Percentiles rank a stretch among this genome's conserved stretches.
phyloP scores from a whole-genome alignment of 768 basidiomycete species.

The Strobilomyces echinocephalus region DNA sequence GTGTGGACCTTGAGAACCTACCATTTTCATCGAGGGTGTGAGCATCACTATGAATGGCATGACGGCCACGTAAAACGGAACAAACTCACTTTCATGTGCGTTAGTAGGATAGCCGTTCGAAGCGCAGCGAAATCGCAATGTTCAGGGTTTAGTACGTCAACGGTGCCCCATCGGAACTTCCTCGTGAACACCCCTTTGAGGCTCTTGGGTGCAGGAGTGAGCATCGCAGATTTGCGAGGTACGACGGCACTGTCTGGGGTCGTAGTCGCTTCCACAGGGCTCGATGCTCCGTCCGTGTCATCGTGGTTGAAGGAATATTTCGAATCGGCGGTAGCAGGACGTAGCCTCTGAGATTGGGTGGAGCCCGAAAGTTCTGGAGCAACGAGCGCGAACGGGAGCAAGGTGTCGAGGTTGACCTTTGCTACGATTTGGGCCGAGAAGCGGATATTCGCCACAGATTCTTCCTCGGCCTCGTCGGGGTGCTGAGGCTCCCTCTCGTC shows the following conservation, averaged over 20 bases:
- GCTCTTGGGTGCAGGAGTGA: constrained; percentile 58
- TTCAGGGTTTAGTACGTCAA: constrained; percentile 79
- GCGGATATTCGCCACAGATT: constrained; percentile 70
- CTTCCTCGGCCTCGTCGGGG: constrained; percentile 57
- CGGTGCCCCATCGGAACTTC: constrained; percentile 82
- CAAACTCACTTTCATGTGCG: constrained; percentile 71
- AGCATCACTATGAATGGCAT: constrained; percentile 9
- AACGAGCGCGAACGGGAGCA: constrained; percentile 78
- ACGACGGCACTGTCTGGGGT: constrained; percentile 34
- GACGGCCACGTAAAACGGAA: constrained; percentile 17
- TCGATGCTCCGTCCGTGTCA: constrained; percentile 16
- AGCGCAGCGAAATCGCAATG: constrained; percentile 88
- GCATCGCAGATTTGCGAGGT: constrained; percentile 29
- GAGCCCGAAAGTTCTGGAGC: constrained; percentile 56
- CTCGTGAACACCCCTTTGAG: constrained; percentile 72
- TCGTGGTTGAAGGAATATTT: constrained; percentile 11
- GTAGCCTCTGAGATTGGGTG: constrained; percentile 27
- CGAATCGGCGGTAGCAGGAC: constrained; percentile 20
- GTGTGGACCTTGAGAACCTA: constrained; percentile 81
- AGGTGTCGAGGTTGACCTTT: constrained; percentile 49
- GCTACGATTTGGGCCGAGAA: constrained; percentile 70
- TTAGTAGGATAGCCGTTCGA: constrained; percentile 77
- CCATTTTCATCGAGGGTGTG: constrained; percentile 6
- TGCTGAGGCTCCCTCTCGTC: constrained; percentile 53
- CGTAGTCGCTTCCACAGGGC: constrained; percentile 31